Evolutionary conservation across 2,329 filamentous ascomycete genomes (phyloP), one percentile per base, ranked within the genome.

Genomic region (Cyphellophora europaea): DNA sequence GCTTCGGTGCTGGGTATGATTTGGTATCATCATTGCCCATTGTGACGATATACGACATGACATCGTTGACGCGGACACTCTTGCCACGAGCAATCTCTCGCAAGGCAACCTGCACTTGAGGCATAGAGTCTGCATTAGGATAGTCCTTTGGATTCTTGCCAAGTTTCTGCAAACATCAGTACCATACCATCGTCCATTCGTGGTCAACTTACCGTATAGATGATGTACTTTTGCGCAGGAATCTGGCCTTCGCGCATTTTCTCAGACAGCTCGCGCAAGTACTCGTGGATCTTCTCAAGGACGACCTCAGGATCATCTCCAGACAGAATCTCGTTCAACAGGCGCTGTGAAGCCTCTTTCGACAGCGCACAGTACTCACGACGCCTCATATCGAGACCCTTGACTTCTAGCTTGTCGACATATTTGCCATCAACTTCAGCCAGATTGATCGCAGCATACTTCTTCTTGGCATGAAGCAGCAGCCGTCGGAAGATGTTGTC

Each of bases 361-460:
- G 88, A 94, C 30, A 98, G 65, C 27, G 80, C 82, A 56, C 91
- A 98, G 66, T 94, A 98, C 63, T 98, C 91, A 68, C 93, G 81
- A 52, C 91, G 78, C 63, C 82, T 86, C 91, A 98, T 98, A 54
- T 98, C 91, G 31, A 98, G 73, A 66, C 91, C 91, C 63, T 98
- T 98, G 54, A 98, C 84, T 58, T 98, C 91, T 61, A 98, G 82
- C 63, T 93, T 89, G 57, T 96, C 89, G 29, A 89, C 70, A 53
- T 80, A 93, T 56, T 89, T 93, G 49, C 87, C 88, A 51, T 93
- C 82, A 14, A 83, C 71, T 51, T 95, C 84, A 5, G 91, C 77
- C 57, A 96, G 77, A 56, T 93, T 96, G 59, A 98, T 83, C 27
- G 91, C 91, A 6, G 91, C 91, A 59, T 98, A 98, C 68, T 98